Conservation (phyloP, 805 yeast genomes). For the Spathaspora boniae region DNA sequence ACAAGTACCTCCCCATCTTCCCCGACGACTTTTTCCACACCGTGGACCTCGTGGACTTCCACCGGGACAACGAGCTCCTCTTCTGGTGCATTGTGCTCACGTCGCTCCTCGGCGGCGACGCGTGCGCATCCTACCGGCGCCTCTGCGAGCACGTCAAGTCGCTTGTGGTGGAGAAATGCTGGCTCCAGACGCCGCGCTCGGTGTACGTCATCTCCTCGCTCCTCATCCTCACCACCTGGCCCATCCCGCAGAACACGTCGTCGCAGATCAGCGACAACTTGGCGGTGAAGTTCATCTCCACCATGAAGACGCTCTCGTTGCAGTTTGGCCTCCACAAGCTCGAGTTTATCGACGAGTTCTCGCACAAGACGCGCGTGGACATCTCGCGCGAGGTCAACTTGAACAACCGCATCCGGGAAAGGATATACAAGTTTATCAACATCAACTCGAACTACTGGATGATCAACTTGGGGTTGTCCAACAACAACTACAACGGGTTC, state of each 20-base stretch:
- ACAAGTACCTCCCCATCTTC: conserved; percentile 31
- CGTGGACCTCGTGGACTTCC: conserved; percentile 13
- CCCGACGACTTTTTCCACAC: conserved; percentile 21
- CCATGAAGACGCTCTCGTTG: conserved; percentile 36
- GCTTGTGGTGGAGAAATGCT: conserved; percentile 39
- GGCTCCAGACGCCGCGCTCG: conserved; percentile 45
- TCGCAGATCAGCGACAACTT: conserved; percentile 26
- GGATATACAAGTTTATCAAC: conserved; percentile 40
- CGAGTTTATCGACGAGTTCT: conserved; percentile 40
- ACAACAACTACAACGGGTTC: conserved; percentile 25
- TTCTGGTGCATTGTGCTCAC: conserved; percentile 41
- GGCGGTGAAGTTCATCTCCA: conserved; percentile 34
- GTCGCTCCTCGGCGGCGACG: conserved; percentile 23
- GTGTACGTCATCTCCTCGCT: conserved; percentile 36
- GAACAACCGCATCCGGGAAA: conserved; percentile 34
- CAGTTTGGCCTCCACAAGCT: conserved; percentile 43
- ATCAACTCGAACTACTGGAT: conserved; percentile 44
- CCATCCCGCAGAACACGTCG: conserved; percentile 30
- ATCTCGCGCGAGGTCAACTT: conserved; percentile 25
- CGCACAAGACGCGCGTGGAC: conserved; percentile 28
- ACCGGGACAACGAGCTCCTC: conserved; percentile 29
- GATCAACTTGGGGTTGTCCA: conserved; percentile 35
- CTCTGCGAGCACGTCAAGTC: conserved; percentile 32
- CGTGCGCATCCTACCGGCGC: conserved; percentile 14
- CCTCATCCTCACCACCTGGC: conserved; percentile 44